Evolutionary conservation across 352 stramenopile genomes (phyloP).

Genomic region (Pythium scleroteichum): DNA sequence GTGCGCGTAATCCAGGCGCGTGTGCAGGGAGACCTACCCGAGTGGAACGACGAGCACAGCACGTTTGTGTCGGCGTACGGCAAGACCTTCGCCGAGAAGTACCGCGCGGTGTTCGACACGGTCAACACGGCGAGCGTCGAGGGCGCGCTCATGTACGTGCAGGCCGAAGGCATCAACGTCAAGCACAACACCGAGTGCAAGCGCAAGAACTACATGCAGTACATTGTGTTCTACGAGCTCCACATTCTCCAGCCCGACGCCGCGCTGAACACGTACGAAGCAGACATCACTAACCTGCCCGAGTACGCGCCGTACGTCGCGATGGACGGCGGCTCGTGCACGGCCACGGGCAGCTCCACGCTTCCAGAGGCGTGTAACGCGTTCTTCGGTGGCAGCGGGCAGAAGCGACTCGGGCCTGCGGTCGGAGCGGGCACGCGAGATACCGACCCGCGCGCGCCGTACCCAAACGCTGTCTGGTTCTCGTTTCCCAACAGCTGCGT

Average conservation of each 20-base stretch:
- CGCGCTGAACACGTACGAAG: conserved; percentile 35
- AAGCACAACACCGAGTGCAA: conserved; percentile 36
- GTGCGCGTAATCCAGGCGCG: conserved; percentile 57
- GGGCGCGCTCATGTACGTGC: conserved; percentile 78
- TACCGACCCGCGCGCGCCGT: conserved; percentile 46
- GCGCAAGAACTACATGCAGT: conserved; percentile 74
- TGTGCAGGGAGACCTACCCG: conserved; percentile 47
- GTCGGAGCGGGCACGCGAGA: conserved; percentile 41
- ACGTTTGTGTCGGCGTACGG: conserved; percentile 50
- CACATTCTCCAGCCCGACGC: conserved; percentile 49
- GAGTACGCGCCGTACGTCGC: conserved; percentile 59
- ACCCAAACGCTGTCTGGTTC: conserved; percentile 62
- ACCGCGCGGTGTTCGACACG: conserved; percentile 54
- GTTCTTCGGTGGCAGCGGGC: conserved; percentile 21
- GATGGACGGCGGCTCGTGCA: conserved; percentile 66
- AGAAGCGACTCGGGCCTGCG: conserved; percentile 35
- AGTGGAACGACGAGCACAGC: conserved; percentile 41
- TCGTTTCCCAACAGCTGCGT: conserved; percentile 65
- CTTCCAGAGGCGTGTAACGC: conserved; percentile 17
- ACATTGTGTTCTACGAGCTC: conserved; percentile 75
- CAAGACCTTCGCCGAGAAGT: conserved; percentile 37
- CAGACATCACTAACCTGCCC: conserved; percentile 25
- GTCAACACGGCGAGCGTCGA: conserved; percentile 80
- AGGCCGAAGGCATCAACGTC: conserved; percentile 75
- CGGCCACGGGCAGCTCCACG: conserved; percentile 17